A percentile compares a stretch with the other conserved stretches of the same genome.
phyloP scores from a whole-genome alignment of 2,329 filamentous ascomycete species.

The Simplicillium aogashimaense region DNA sequence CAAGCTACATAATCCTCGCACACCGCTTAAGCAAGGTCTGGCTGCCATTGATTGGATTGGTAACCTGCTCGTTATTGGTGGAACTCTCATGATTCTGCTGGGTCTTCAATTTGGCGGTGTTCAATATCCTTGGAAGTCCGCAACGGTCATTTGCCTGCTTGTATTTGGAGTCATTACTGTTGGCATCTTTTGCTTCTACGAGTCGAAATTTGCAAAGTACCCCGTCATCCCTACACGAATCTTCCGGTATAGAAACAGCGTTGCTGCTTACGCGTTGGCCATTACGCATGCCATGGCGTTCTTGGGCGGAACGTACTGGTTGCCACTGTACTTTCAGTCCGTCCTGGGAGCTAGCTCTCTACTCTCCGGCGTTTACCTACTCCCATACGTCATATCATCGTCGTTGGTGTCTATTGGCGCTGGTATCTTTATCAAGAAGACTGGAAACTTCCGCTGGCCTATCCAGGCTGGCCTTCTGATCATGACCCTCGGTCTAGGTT shows the following conservation, averaged over 20 bases:
- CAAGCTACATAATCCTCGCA: constrained; percentile 58
- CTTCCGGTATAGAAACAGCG: constrained; percentile 56
- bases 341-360: constrained; percentile 60
- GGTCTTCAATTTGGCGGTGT: constrained; percentile 80
- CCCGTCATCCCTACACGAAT: constrained; percentile 69
- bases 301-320: constrained; percentile 68
- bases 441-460: constrained; percentile 52
- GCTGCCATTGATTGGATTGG: constrained; percentile 52
- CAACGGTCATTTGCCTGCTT: constrained; percentile 67
- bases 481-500: constrained; percentile 55
- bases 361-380: constrained; percentile 62
- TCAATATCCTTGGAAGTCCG: constrained; percentile 62
- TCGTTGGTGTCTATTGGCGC: constrained; percentile 51
- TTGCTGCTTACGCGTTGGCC: constrained; percentile 54
- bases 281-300: constrained; percentile 71
- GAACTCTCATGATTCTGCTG: constrained; percentile 76
- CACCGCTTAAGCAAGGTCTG: constrained; percentile 50
- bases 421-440: constrained; percentile 50
- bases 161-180: constrained; percentile 59
- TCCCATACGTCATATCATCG: constrained; percentile 60
- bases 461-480: constrained; percentile 50
- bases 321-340: constrained; percentile 78
- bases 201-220: constrained; percentile 63
- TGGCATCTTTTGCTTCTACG: constrained; percentile 59
- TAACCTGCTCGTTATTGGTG: constrained; percentile 55